A percentile compares a stretch with the other conserved stretches of the same genome.
These are phyloP conservation scores for Ganoderma meredithae DNA, from an alignment of 1,284 basidiomycete genomes.

Conservation along the genomic window DNA sequence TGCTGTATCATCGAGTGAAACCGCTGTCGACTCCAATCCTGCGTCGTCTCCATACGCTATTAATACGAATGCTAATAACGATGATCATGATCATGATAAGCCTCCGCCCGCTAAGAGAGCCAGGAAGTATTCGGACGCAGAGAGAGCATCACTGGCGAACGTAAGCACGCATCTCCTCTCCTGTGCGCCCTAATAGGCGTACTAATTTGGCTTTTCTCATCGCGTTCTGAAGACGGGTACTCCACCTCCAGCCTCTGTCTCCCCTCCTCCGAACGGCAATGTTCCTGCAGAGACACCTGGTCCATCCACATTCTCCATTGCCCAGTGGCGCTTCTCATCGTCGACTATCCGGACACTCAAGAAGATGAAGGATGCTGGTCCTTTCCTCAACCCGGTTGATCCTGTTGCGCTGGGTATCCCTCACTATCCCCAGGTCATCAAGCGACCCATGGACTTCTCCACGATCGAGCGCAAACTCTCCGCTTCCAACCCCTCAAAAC, in stretches of 20 bases:
- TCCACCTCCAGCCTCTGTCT: constrained; percentile 57
- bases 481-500: constrained; percentile 81
- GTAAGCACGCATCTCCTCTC: constrained; percentile 57
- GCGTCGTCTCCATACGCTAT: constrained; percentile 54
- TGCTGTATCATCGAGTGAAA: constrained; percentile 43
- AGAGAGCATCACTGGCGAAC: constrained; percentile 62
- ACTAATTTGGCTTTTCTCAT: constrained; percentile 53
- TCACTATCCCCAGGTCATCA: constrained; percentile 90
- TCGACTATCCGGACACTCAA: constrained; percentile 86
- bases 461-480: constrained; percentile 91
- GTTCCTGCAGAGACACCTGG: constrained; percentile 31
- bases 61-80: constrained; percentile 43
- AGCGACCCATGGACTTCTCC: constrained; percentile 94
- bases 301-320: constrained; percentile 56
- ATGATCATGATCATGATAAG: constrained; percentile 61
- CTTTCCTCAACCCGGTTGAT: constrained; percentile 93
- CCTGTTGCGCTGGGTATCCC: constrained; percentile 90
- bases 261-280: constrained; percentile 37
- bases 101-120: constrained; percentile 77
- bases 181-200: constrained; percentile 60
- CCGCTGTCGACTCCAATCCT: constrained; percentile 49
- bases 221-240: constrained; percentile 69
- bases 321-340: constrained; percentile 85
- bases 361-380: constrained; percentile 84
- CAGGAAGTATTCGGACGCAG: constrained; percentile 60